A percentile compares a stretch with the other conserved stretches of the same genome.
Conservation (phyloP, 148 eudicot genomes). For the Arbutus unedo region DNA sequence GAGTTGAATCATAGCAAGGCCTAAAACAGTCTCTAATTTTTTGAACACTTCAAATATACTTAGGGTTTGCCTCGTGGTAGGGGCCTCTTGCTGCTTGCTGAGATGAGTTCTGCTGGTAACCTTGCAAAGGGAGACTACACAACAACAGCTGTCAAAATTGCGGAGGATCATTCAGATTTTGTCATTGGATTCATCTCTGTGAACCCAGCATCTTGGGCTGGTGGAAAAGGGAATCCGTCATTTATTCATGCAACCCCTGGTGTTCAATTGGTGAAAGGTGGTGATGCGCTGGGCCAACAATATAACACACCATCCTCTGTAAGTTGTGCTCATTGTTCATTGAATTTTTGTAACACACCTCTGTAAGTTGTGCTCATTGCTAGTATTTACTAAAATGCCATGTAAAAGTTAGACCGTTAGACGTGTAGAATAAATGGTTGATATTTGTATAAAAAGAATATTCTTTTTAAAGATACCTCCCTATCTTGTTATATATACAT, state of each 20-base stretch:
- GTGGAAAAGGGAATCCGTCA: slow-evolving; percentile 68
- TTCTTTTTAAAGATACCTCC: too few relatives aligned
- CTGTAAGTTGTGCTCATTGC: not conserved
- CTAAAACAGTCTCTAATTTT: not conserved
- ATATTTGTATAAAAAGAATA: too few relatives aligned
- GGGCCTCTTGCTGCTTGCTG: slow-evolving; percentile 87
- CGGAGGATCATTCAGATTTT: slow-evolving; percentile 88
- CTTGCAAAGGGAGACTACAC: slow-evolving; percentile 96
- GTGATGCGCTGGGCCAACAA: slow-evolving; percentile 92
- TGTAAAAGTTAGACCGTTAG: too few relatives aligned
- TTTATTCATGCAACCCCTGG: slow-evolving; percentile 95
- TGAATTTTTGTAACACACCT: not conserved
- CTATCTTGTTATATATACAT: too few relatives aligned
- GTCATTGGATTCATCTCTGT: slow-evolving; percentile 97
- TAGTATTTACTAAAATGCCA: too few relatives aligned
- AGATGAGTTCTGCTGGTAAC: slow-evolving; percentile 98
- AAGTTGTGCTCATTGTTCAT: slow-evolving; percentile 25
- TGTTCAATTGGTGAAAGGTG: slow-evolving; percentile 93
- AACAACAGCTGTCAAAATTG: slow-evolving; percentile 87
- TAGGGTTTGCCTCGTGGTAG: slow-evolving; percentile 90
- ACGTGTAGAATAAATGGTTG: too few relatives aligned
- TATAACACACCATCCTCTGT: slow-evolving; percentile 91
- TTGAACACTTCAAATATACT: not conserved
- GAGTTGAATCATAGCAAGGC: not conserved
- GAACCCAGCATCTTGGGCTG: slow-evolving; percentile 92